Percentiles rank a stretch among this genome's conserved stretches.
phyloP scores from a whole-genome alignment of 2,329 filamentous ascomycete species.

The Pseudomassariella vexata region DNA sequence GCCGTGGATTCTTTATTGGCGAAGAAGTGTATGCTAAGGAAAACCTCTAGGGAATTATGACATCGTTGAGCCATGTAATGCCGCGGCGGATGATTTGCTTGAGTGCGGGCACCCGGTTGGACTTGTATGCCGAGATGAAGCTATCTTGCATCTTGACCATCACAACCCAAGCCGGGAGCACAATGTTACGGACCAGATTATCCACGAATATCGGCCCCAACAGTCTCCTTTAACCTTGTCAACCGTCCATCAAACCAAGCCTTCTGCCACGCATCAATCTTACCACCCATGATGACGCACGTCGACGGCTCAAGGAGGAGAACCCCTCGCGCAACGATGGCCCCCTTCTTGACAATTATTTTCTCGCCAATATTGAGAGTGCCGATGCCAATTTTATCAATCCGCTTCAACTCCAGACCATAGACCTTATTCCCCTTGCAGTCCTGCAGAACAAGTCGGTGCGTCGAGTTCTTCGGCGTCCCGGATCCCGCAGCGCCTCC shows the following conservation, averaged over 20 bases:
- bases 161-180: too few relatives aligned
- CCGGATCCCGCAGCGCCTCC: slow-evolving; percentile 10
- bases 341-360: slow-evolving; percentile 61
- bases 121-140: too few relatives aligned
- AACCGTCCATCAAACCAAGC: slow-evolving; percentile 71
- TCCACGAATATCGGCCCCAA: slow-evolving; percentile 29
- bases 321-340: slow-evolving; percentile 66
- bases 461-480: slow-evolving; percentile 50
- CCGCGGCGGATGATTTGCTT: too few relatives aligned
- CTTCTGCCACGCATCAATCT: slow-evolving; percentile 74
- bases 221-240: slow-evolving; percentile 57
- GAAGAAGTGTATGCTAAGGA: too few relatives aligned
- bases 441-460: slow-evolving; percentile 81
- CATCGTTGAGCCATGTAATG: too few relatives aligned
- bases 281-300: slow-evolving; percentile 76
- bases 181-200: too few relatives aligned
- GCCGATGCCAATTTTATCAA: slow-evolving; percentile 60
- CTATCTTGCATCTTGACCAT: too few relatives aligned
- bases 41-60: too few relatives aligned
- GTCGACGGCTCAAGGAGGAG: slow-evolving; percentile 68
- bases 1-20: too few relatives aligned
- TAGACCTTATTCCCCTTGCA: slow-evolving; percentile 61
- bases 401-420: slow-evolving; percentile 63
- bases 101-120: too few relatives aligned
- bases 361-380: slow-evolving; percentile 75